Conservation (phyloP, 2,329 filamentous ascomycete species). For the Balansia obtecta region DNA sequence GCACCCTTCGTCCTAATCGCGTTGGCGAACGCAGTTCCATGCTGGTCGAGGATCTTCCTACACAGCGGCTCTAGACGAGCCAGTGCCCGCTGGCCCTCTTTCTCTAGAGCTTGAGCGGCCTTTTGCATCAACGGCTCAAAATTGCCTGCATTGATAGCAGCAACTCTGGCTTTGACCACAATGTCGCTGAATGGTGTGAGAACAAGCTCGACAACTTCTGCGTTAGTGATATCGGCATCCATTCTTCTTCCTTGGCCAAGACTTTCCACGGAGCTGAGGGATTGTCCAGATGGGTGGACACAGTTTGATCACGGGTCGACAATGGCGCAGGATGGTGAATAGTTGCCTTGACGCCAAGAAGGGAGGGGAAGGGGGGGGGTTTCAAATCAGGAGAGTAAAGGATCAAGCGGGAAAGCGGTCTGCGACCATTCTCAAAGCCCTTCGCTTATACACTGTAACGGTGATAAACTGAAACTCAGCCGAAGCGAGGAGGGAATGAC, state of each 20-base stretch:
- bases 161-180: constrained; percentile 35
- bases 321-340: too few species aligned
- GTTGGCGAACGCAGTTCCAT: constrained; percentile 35
- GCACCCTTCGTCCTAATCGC: constrained; percentile 42
- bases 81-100: constrained; percentile 36
- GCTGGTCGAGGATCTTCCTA: constrained; percentile 33
- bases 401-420: too few species aligned
- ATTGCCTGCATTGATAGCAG: constrained; percentile 33
- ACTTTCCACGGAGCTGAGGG: not conserved
- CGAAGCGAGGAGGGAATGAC: too few species aligned
- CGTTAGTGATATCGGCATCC: constrained; percentile 16
- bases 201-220: constrained; percentile 30
- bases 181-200: constrained; percentile 40
- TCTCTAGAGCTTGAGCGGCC: constrained; percentile 32
- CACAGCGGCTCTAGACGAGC: constrained; percentile 41
- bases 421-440: too few species aligned
- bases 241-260: not conserved
- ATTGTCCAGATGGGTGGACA: not conserved
- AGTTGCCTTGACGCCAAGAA: too few species aligned
- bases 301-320: not conserved
- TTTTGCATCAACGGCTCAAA: constrained; percentile 32
- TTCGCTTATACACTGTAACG: too few species aligned
- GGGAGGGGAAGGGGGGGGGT: too few species aligned
- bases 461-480: too few species aligned
- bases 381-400: too few species aligned